Percentiles rank a stretch among this genome's conserved stretches.
These are phyloP conservation scores for Pseudozyma thailandica DNA, from an alignment of 1,284 basidiomycete species.

Conservation along the genomic window DNA sequence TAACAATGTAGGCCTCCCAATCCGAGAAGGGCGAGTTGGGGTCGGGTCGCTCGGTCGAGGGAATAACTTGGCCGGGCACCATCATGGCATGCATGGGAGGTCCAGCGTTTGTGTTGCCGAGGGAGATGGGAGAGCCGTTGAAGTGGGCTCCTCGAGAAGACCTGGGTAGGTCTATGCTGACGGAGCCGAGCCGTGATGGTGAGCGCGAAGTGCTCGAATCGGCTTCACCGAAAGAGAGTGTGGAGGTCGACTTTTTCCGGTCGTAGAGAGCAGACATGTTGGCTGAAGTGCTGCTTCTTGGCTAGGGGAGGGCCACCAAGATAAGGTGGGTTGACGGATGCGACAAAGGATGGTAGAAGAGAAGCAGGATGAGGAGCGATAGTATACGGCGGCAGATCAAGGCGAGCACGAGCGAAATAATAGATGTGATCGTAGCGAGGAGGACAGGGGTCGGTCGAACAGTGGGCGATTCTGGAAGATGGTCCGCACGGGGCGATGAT, in stretches of 20 bases:
- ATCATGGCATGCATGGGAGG: conserved; percentile 44
- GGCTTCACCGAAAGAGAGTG: conserved; percentile 11
- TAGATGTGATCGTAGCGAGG: not conserved
- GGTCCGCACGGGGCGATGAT: not conserved
- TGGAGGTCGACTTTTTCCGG: conserved; percentile 9
- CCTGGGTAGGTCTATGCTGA: not conserved
- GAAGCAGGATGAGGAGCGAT: too few species aligned
- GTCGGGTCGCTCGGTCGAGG: conserved; percentile 19
- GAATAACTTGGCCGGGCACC: conserved; percentile 29
- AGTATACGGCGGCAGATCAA: too few species aligned
- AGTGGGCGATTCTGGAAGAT: not conserved
- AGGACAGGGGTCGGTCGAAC: not conserved
- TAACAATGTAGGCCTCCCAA: conserved; percentile 47
- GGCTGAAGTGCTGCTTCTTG: not conserved
- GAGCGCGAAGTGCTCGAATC: conserved; percentile 13
- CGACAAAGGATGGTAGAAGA: too few species aligned
- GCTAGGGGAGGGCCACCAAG: too few species aligned
- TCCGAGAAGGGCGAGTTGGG: conserved; percentile 34
- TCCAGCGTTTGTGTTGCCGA: conserved; percentile 8
- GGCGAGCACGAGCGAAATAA: too few species aligned
- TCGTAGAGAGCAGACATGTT: conserved; percentile 28
- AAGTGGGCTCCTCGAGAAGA: conserved; percentile 7
- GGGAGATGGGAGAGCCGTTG: conserved; percentile 20
- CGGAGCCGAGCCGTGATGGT: not conserved
- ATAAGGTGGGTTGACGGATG: too few species aligned